Base-by-base conservation (phyloP, 352 stramenopile genomes). In the Phytopythium aichiense region DNA sequence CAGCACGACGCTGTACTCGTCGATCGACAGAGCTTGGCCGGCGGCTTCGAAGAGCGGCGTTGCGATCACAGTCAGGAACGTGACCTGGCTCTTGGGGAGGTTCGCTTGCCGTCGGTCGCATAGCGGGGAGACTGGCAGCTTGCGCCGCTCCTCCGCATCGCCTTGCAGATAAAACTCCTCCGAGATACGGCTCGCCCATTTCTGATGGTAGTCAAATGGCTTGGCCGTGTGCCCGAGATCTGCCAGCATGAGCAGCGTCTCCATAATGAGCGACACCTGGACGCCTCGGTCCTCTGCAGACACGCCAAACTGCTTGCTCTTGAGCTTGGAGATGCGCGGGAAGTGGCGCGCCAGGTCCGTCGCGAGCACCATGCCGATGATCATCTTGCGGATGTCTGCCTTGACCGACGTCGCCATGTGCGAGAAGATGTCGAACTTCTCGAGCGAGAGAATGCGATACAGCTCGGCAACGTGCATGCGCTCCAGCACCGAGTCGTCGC, bases 401-500 rank as follows among this genome's bases (percentile, higher is more conserved):
- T 71, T 67, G 40, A 73, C 65, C 40, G 60, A 40, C 16, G 56
- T 13, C 3, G 61, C 12, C 69, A 95, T 76, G 49, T 82, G 65
- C 12, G 61, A 62, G 37, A 94, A 87, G 13, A 91, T 71, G 60
- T 94, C 84, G 54, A 76, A 83, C 9, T 75, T 81, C 23, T 84
- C 75, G 48, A 87, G 74, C 23, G 75, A 84, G 18, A 88, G 40
- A 52, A 89, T 84, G 22, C 74, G 79, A 35, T 85, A 91, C 49
- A 87, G 61, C 59, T 88, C 78, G 1, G 81, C 78, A 45, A 90
- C 69, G 40, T 90, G 81, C 81, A 90, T 90, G 50, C 81, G 81
- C 51, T 90, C 81, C 15, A 98, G 72, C 12, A 96, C 84, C 46
- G 83, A 95, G 46, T 92, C 79, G 62, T 97, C 94, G 58, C 96